A percentile compares a stretch with the other conserved stretches of the same genome.
phyloP scores from a whole-genome alignment of 495 filamentous ascomycete species.

The Podospora sp. region DNA sequence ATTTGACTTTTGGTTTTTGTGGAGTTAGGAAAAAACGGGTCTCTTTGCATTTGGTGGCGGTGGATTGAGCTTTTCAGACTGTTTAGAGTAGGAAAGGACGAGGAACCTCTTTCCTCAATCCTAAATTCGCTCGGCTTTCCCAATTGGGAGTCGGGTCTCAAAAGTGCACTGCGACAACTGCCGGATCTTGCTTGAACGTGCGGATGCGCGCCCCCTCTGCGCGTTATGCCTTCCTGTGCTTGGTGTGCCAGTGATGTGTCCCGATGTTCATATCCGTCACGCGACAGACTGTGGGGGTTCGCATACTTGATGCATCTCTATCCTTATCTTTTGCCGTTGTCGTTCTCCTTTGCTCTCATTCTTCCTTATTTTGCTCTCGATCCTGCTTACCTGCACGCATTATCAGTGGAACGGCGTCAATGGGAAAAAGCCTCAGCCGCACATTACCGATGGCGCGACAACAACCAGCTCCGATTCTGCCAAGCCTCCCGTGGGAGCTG shows the following conservation, averaged over 20 bases:
- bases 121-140: background rate
- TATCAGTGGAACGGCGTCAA: background rate
- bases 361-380: no score
- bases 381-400: background rate
- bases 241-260: no score
- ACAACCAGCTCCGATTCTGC: background rate
- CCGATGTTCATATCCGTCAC: background rate
- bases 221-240: background rate
- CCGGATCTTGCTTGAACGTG: background rate
- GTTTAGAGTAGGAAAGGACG: background rate
- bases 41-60: no score
- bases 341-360: background rate
- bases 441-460: background rate
- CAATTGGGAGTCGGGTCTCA: background rate
- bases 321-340: background rate
- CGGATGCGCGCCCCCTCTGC: background rate
- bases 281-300: background rate
- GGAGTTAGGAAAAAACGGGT: no score
- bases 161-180: background rate
- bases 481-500: conserved; percentile 6
- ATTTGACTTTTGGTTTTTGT: no score
- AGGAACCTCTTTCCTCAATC: background rate
- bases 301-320: background rate
- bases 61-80: background rate
- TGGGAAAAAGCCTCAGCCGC: background rate